These are phyloP conservation scores for Xylaria acuta DNA, from an alignment of 495 filamentous ascomycete genomes.

Conservation along the genomic window DNA sequence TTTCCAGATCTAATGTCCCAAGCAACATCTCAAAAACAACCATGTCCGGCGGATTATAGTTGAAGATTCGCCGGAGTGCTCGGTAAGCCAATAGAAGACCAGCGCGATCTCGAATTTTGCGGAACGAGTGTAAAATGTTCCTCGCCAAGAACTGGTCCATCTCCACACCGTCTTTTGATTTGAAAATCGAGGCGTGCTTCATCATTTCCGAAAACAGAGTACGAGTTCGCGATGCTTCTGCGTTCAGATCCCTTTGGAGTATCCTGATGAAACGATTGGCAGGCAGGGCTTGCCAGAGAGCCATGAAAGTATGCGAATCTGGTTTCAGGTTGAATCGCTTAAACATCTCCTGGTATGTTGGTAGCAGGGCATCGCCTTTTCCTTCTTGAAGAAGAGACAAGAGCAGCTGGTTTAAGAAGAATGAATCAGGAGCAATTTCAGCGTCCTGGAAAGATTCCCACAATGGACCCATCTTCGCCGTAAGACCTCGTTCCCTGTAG, in stretches of 20 bases:
- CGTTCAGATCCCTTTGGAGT: slow-evolving; percentile 47
- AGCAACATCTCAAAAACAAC: slow-evolving; percentile 50
- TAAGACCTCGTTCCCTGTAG: slow-evolving; percentile 66
- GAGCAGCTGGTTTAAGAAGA: slow-evolving; percentile 78
- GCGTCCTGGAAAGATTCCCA: slow-evolving; percentile 62
- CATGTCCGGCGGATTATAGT: slow-evolving; percentile 52
- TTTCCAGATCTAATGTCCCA: slow-evolving; percentile 45
- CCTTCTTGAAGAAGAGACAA: slow-evolving; percentile 63
- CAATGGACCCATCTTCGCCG: slow-evolving; percentile 62
- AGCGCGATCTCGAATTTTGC: slow-evolving; percentile 49
- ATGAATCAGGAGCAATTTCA: slow-evolving; percentile 68
- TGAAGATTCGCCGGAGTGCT: slow-evolving; percentile 60
- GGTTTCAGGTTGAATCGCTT: slow-evolving; percentile 54
- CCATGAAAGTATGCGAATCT: slow-evolving; percentile 72
- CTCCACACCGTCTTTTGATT: slow-evolving; percentile 28
- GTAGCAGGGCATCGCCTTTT: slow-evolving; percentile 57
- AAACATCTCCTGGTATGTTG: slow-evolving; percentile 58
- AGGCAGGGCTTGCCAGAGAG: slow-evolving; percentile 63
- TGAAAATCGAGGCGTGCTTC: slow-evolving; percentile 44
- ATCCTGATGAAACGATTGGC: slow-evolving; percentile 51
- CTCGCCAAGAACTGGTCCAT: slow-evolving; percentile 47
- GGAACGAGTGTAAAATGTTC: slow-evolving; percentile 52
- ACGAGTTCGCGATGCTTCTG: slow-evolving; percentile 60
- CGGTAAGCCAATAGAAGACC: slow-evolving; percentile 69
- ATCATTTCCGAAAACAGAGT: slow-evolving; percentile 69